Conservation (phyloP, 1,284 basidiomycete genomes). For the Ganoderma multipileum region DNA sequence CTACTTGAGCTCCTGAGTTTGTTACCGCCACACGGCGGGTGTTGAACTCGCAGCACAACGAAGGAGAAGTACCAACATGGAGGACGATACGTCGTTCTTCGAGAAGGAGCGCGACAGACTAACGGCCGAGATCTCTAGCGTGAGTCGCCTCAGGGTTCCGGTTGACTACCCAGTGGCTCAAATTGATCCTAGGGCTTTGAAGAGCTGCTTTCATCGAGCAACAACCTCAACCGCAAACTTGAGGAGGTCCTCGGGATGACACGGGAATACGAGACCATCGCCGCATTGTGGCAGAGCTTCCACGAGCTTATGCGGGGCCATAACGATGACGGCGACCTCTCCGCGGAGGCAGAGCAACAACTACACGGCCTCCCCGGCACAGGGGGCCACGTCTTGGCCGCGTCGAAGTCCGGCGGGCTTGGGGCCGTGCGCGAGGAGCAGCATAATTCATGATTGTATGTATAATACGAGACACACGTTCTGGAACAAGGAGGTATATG, state of each 20-base stretch:
- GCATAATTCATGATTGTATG: conserved; percentile 20
- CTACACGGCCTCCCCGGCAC: conserved; percentile 65
- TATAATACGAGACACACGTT: conserved; percentile 16
- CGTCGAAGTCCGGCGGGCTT: conserved; percentile 35
- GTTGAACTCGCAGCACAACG: not conserved
- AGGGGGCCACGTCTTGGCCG: conserved; percentile 66
- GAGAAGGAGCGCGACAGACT: conserved; percentile 80
- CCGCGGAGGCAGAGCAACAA: conserved; percentile 36
- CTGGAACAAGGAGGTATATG: conserved; percentile 17
- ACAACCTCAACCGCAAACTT: conserved; percentile 89
- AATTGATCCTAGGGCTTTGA: conserved; percentile 79
- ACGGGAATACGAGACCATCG: conserved; percentile 91
- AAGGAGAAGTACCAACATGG: conserved; percentile 26
- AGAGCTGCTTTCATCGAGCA: conserved; percentile 84
- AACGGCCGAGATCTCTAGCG: conserved; percentile 73
- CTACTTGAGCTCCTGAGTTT: not conserved
- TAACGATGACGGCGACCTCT: conserved; percentile 42
- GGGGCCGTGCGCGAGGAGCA: conserved; percentile 28
- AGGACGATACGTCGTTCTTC: conserved; percentile 73
- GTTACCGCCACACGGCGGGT: not conserved
- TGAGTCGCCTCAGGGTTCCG: conserved; percentile 43
- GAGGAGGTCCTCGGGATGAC: conserved; percentile 94
- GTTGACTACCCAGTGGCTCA: not conserved
- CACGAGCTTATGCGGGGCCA: conserved; percentile 77
- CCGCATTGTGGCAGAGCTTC: conserved; percentile 86